These are phyloP conservation scores for Cyclanthera cordifolia DNA, from an alignment of 306 rosid genomes.

Conservation along the genomic window DNA sequence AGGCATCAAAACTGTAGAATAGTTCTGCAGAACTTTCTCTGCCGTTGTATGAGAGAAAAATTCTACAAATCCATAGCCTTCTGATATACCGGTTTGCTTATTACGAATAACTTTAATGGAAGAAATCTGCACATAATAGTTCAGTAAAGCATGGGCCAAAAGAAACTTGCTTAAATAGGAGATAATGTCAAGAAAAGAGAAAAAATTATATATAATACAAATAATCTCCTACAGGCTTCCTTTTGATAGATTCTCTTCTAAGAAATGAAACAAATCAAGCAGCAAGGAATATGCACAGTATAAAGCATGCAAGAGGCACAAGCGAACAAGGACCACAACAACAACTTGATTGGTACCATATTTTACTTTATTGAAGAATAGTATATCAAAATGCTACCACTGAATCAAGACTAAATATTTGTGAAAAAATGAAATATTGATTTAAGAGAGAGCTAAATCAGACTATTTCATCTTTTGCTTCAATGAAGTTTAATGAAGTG, in stretches of 20 bases:
- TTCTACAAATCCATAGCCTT: slow-evolving; percentile 65
- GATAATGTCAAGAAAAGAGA: neutral
- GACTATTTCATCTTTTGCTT: neutral
- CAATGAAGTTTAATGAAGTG: neutral
- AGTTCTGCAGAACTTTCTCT: slow-evolving; percentile 43
- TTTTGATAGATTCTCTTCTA: neutral
- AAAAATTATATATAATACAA: neutral
- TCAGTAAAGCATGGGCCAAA: neutral
- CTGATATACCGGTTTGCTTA: slow-evolving; percentile 46
- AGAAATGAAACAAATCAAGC: neutral
- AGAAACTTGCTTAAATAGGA: neutral
- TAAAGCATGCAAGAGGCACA: neutral
- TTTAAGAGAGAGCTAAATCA: neutral
- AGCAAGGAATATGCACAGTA: neutral
- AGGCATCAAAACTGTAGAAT: slow-evolving; percentile 45
- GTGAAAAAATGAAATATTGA: neutral
- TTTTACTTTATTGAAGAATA: neutral
- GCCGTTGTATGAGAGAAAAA: slow-evolving; percentile 40
- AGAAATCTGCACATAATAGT: slow-evolving; percentile 27
- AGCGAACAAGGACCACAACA: neutral
- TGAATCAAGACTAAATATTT: neutral
- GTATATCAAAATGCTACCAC: neutral
- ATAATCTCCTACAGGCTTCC: neutral
- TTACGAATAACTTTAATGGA: slow-evolving; percentile 56
- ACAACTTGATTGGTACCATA: neutral